Base-by-base conservation (phyloP, 176 grass and related monocot genomes). In the Hordeum marinum region DNA sequence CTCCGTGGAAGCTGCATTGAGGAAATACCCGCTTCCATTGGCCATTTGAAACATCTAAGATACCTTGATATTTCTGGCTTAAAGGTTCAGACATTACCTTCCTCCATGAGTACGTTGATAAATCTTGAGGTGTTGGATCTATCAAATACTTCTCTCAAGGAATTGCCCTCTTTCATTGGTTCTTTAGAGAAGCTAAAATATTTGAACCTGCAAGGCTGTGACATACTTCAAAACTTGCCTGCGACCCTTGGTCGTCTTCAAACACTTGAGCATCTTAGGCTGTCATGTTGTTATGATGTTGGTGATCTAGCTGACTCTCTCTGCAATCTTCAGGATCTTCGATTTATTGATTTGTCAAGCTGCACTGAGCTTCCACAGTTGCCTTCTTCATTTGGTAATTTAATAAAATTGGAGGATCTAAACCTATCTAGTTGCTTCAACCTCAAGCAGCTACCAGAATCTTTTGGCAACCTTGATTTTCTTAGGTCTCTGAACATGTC, bases 81-180 rank as follows among this genome's bases (percentile, higher is more conserved):
- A 31, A 68, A 41, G 14, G 65, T 82, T 52, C 72, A 69, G 17
- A 15, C 43, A 77, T 43, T 82, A 67, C 88, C 88, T 13, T 34
- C 8, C 1, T 26, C 60, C 2, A 42, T 90, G 63, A 36, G 83
- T 45, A 76, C 1, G 0, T 71, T 90, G 45, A 55, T 34, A 86
- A 76, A 77, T 27, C 88, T 90, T 69, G 58, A 86, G 58, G n/a
- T 11, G 2, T 52, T 90, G 70, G 83, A 86, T 71, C 77, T 90
- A 26, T 90, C 88, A 82, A 55, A 85, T 57, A 85, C 75, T 17
- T 85, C 39, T 63, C 15, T 89, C 7, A 4, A 43, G 42, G 40
- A 45, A 25, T 75, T 80, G 2, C 87, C 82, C 0, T 9, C 7
- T 74, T 85, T 64, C 8, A 32, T 89, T 14, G 59, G 57, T 26